These are phyloP conservation scores for Evernia prunastri DNA, from an alignment of 495 filamentous ascomycete species.

Conservation along the genomic window DNA sequence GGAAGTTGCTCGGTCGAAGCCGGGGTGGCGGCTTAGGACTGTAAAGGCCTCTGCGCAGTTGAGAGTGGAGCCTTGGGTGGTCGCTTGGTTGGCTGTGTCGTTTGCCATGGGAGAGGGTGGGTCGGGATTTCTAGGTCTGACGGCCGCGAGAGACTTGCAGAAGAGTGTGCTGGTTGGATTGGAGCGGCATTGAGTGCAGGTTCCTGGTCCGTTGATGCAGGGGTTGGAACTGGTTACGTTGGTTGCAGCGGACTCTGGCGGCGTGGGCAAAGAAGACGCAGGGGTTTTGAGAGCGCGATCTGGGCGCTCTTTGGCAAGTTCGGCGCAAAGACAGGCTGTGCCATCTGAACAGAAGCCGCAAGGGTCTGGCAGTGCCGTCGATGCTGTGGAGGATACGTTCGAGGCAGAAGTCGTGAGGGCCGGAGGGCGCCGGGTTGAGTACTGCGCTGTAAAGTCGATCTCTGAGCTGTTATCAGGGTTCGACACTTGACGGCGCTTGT, in stretches of 20 bases:
- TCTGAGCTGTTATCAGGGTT: conserved; percentile 54
- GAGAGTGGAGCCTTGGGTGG: conserved; percentile 38
- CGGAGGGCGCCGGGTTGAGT: conserved; percentile 41
- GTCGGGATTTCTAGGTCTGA: conserved; percentile 38
- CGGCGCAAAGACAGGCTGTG: conserved; percentile 77
- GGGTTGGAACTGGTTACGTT: conserved; percentile 30
- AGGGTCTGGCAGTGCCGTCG: conserved; percentile 46
- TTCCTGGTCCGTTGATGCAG: conserved; percentile 68
- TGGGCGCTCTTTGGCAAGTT: conserved; percentile 49
- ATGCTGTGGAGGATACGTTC: conserved; percentile 31
- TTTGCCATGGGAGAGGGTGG: conserved; percentile 23
- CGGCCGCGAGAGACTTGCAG: conserved; percentile 75
- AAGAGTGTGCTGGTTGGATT: conserved; percentile 78
- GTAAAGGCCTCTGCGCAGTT: conserved; percentile 78
- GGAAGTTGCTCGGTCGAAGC: conserved; percentile 68
- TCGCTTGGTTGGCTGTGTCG: conserved; percentile 21
- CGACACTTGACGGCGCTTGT: conserved; percentile 28
- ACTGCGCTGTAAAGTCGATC: conserved; percentile 66
- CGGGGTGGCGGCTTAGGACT: conserved; percentile 70
- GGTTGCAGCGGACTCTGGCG: conserved; percentile 19
- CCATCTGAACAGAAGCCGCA: conserved; percentile 88
- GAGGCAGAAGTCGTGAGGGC: conserved; percentile 29
- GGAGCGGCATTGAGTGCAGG: conserved; percentile 69
- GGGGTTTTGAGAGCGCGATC: conserved; percentile 51
- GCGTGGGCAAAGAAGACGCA: conserved; percentile 53